Conservation (phyloP, 495 filamentous ascomycete species). For the Penicillium atrosanguineum region DNA sequence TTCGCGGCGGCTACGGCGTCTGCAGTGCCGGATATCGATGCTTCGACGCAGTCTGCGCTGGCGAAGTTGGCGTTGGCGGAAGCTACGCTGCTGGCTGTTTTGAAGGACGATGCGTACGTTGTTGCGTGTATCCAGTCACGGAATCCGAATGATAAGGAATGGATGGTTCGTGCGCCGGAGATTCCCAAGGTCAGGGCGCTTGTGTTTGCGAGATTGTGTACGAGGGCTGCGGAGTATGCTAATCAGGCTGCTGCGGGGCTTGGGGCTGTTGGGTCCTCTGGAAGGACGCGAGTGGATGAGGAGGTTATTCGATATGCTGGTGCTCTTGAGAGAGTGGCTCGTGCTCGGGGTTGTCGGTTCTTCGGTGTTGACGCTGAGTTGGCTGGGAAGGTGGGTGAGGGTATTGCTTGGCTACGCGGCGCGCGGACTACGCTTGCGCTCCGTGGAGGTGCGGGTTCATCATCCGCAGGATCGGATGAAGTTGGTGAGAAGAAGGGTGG, state of each 20-base stretch:
- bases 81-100: conserved; percentile 82
- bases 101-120: conserved; percentile 93
- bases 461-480: conserved; percentile 15
- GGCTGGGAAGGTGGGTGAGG: conserved; percentile 73
- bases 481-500: conserved; percentile 37
- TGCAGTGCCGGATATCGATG: conserved; percentile 56
- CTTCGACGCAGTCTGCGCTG: conserved; percentile 65
- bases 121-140: conserved; percentile 70
- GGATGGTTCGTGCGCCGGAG: conserved; percentile 86
- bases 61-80: conserved; percentile 75
- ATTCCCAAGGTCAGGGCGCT: conserved; percentile 86
- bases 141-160: conserved; percentile 78
- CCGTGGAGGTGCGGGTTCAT: conserved; percentile 10
- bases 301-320: conserved; percentile 67
- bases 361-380: conserved; percentile 87
- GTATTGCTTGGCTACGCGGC: conserved; percentile 77
- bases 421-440: conserved; percentile 70
- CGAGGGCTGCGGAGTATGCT: conserved; percentile 60
- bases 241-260: conserved; percentile 50
- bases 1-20: conserved; percentile 17
- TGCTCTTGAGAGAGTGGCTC: conserved; percentile 68
- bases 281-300: conserved; percentile 44
- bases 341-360: conserved; percentile 83
- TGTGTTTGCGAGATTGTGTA: conserved; percentile 80
- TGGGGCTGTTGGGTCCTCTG: conserved; percentile 35